Evolutionary conservation across 2,329 filamentous ascomycete genomes (phyloP), one percentile per base, ranked within the genome.

Genomic region (Pseudogymnoascus sp.): DNA sequence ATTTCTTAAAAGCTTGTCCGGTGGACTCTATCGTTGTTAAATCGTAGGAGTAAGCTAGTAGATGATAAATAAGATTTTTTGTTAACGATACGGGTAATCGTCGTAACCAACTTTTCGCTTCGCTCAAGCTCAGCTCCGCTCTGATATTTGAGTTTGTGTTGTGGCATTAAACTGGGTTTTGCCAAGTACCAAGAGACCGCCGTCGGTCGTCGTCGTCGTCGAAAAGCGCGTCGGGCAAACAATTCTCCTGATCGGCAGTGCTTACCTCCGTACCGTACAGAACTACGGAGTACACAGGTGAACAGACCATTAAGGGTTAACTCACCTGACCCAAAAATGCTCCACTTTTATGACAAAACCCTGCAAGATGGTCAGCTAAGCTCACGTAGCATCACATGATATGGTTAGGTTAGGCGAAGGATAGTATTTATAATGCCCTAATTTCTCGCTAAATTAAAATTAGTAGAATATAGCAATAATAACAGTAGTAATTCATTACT

Each of bases 261-360:
- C n/a, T n/a, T n/a, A n/a, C n/a, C n/a, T n/a, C n/a, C n/a, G n/a
- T n/a, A n/a, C n/a, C n/a, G n/a, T n/a, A n/a, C n/a, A n/a, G n/a
- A n/a, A n/a, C n/a, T n/a, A n/a, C n/a, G n/a, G 50, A 33, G 50
- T 33, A 59, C 50, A 59, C 50, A 59, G 31, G 50, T 59, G 50
- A 59, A 2, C 50, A 9, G 50, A 10, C 50, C 50, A 59, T 59
- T 17, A 59, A 26, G 50, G 26, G 26, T 59, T 31, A 33, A 13
- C 50, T 59, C 23, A 33, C 10, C 13, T 59, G 50, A 59, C 50
- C 50, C 23, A 53, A 31, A 59, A 31, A 59, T 29, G 46, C 23
- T 31, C 29, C 46, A 56, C 23, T 56, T 56, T 56, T 56, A 56
- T 56, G n/a, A 56, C 46, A n/a, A 56, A 29, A 56, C 46, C 29